Percentiles rank a stretch among this genome's conserved stretches.
phyloP scores from a whole-genome alignment of 257 asterid species.

The Eustoma russellianum region DNA sequence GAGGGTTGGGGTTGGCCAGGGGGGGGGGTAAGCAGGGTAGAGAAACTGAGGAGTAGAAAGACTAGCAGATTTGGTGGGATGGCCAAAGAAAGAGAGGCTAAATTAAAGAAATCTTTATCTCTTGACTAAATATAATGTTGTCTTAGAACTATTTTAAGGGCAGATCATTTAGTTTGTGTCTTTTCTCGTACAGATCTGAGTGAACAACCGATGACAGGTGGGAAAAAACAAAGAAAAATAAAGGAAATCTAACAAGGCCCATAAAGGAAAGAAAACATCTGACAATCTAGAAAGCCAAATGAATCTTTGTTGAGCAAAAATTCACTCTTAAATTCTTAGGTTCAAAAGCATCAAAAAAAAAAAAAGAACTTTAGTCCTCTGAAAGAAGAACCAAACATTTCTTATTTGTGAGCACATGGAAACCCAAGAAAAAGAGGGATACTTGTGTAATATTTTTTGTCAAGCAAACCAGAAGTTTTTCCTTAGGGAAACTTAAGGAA shows the following conservation, averaged over 20 bases:
- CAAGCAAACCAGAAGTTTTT: background rate
- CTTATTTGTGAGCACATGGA: background rate
- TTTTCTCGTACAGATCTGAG: slow-evolving; percentile 29
- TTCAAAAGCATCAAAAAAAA: slow-evolving; percentile 5
- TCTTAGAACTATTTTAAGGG: background rate
- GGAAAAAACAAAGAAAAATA: slow-evolving; percentile 9
- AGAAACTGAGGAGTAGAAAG: background rate
- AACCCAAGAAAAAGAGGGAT: background rate
- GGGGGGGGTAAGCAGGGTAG: background rate
- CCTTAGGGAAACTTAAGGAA: slow-evolving; percentile 1
- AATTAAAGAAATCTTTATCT: slow-evolving; percentile 9
- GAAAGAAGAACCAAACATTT: slow-evolving; percentile 8
- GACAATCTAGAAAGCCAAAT: slow-evolving; percentile 19
- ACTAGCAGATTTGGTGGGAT: slow-evolving; percentile 14
- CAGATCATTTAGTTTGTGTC: slow-evolving; percentile 15
- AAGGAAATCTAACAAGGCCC: slow-evolving; percentile 15
- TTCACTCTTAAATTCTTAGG: slow-evolving; percentile 18
- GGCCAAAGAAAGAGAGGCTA: slow-evolving; percentile 9
- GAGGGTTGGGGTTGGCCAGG: slow-evolving; percentile 13
- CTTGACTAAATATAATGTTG: slow-evolving; percentile 18
- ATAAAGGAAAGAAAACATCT: slow-evolving; percentile 21
- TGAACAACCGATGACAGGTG: slow-evolving; percentile 18
- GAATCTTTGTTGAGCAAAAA: slow-evolving; percentile 18
- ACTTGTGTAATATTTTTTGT: background rate
- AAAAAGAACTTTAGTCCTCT: slow-evolving; percentile 12